Conservation (phyloP, 1,139 yeast species). For the Sugiyamaella sp. region DNA sequence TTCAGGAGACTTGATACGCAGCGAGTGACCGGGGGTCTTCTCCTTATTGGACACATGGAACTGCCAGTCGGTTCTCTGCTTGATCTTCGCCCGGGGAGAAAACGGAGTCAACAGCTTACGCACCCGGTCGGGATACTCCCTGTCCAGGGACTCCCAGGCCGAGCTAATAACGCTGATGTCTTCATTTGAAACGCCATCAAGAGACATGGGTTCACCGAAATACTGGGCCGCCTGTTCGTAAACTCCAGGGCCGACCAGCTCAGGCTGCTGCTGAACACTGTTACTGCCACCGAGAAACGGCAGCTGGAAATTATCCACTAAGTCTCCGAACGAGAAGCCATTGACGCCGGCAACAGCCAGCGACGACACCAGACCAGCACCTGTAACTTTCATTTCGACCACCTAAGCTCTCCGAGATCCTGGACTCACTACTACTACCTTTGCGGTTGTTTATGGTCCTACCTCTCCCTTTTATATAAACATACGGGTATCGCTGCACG, state of each 20-base stretch:
- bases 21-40: conserved; percentile 31
- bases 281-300: conserved; percentile 10
- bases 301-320: conserved; percentile 11
- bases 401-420: neutral
- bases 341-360: conserved; percentile 6
- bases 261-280: conserved; percentile 14
- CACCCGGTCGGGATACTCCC: conserved; percentile 22
- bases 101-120: conserved; percentile 18
- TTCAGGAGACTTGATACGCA: conserved; percentile 46
- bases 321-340: conserved; percentile 11
- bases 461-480: neutral
- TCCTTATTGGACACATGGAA: conserved; percentile 23
- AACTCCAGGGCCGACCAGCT: conserved; percentile 9
- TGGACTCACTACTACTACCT: neutral
- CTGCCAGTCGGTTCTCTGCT: conserved; percentile 23
- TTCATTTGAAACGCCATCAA: conserved; percentile 10
- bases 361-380: conserved; percentile 3
- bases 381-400: neutral
- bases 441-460: neutral
- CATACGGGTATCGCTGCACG: neutral
- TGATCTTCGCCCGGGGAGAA: conserved; percentile 17
- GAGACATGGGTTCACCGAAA: conserved; percentile 18
- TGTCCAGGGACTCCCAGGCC: conserved; percentile 23
- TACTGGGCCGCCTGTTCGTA: conserved; percentile 24
- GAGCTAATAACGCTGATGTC: conserved; percentile 8